Evolutionary conservation across 2,329 filamentous ascomycete species (phyloP), one percentile per base, ranked within the genome.

Genomic region (Lachnellula occidentalis): DNA sequence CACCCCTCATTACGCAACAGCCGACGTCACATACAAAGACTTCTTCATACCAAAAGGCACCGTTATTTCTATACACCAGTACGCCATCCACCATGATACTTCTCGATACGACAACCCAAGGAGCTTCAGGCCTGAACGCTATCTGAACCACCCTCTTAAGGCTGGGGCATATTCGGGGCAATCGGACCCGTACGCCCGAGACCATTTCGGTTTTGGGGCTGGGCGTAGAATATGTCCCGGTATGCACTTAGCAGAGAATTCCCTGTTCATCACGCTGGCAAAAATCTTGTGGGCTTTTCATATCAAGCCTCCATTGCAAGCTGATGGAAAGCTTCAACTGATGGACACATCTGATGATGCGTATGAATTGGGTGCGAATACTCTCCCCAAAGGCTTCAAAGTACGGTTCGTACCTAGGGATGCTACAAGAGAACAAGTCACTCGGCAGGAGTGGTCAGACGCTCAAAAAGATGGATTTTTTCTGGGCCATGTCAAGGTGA

Each of bases 11-110:
- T 73, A 69, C 43, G 71, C 78, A n/a, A 70, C 75, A 2, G 66
- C 74, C 49, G 80, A 83, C 48, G 80, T 83, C 50, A 69, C 74
- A 12, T 83, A 82, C 61, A 71, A 77, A 34, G 79, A 75, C 47
- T 76, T 78, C 63, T 66, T 69, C n/a, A 74, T 81, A 31, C 77
- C 78, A 6, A 58, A 72, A 54, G 71, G 69, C 5, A 64, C 71
- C 0, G 68, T 65, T 2, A 54, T 76, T 39, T 64, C 54, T 31
- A 54, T 58, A 70, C 74, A 74, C 48, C 61, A 65, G 8, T 74
- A 72, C 72, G 70, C 69, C 6, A 71, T 62, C 8, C 57, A 59
- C 24, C 42, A 54, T 37, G 60, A 79, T 56, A 58, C 69, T 45
- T 50, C 53, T 4, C 64, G 68, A 4, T 78, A 77, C 66, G 54